These are phyloP conservation scores for Candida suzukii DNA, from an alignment of 805 yeast genomes.

Conservation along the genomic window DNA sequence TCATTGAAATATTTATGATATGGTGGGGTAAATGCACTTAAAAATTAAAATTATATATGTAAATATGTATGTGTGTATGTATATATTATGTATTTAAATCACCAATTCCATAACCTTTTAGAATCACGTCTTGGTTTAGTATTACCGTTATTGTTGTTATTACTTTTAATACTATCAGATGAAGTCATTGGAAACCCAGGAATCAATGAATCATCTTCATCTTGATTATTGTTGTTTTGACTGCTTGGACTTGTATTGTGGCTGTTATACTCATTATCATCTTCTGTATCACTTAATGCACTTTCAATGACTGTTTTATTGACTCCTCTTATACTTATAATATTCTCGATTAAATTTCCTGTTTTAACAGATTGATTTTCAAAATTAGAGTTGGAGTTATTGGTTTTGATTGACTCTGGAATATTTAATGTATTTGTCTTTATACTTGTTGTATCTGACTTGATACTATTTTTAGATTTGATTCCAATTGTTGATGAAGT, in stretches of 20 bases:
- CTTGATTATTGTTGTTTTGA: slow-evolving; percentile 1
- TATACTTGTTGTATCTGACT: background rate
- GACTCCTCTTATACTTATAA: slow-evolving; percentile 78
- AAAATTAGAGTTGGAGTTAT: background rate
- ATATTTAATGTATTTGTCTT: background rate
- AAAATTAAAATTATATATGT: no score
- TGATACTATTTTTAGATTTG: background rate
- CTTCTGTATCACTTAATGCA: slow-evolving; percentile 37
- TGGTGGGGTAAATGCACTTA: no score
- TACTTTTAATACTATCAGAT: background rate
- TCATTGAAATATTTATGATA: no score
- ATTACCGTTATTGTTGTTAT: background rate
- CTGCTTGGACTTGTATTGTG: no score
- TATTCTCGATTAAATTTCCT: slow-evolving; percentile 71
- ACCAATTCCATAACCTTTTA: slow-evolving; percentile 19
- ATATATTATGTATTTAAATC: background rate
- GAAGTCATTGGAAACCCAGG: background rate
- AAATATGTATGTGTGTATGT: background rate
- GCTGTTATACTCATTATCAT: no score
- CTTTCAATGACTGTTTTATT: slow-evolving; percentile 80
- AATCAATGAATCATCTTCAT: background rate
- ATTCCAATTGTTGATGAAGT: background rate
- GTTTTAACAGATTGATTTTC: slow-evolving; percentile 21
- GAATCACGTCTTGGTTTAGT: slow-evolving; percentile 11
- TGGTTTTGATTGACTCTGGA: background rate